Evolutionary conservation across 768 basidiomycete species (phyloP).

Genomic region (Mycena olivaceomarginata): DNA sequence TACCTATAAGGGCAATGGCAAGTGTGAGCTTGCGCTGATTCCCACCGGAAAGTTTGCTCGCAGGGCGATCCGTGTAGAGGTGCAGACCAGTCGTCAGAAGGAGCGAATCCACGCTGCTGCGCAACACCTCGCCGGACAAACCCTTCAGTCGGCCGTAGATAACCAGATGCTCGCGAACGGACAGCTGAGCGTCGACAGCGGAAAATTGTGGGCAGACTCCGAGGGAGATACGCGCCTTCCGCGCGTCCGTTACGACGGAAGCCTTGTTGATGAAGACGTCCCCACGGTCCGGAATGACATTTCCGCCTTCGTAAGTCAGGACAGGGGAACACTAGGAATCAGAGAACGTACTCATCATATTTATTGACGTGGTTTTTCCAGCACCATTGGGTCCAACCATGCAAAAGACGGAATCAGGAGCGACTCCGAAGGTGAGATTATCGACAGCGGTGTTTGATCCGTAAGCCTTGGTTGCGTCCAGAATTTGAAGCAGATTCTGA

Average conservation of each 20-base stretch:
- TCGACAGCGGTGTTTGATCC: constrained; percentile 77
- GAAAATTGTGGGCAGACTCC: constrained; percentile 93
- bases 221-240: constrained; percentile 78
- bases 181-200: constrained; percentile 86
- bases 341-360: constrained; percentile 71
- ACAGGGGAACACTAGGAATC: not conserved
- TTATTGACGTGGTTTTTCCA: constrained; percentile 89
- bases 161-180: constrained; percentile 84
- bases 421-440: constrained; percentile 82
- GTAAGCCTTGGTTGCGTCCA: constrained; percentile 79
- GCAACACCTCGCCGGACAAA: constrained; percentile 68
- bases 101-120: constrained; percentile 72
- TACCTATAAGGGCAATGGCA: constrained; percentile 88
- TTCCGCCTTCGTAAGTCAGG: constrained; percentile 68
- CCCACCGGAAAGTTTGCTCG: constrained; percentile 85
- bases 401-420: constrained; percentile 79
- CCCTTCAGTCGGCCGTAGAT: constrained; percentile 88
- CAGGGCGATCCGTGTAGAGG: constrained; percentile 81
- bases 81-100: constrained; percentile 75
- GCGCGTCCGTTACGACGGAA: constrained; percentile 79
- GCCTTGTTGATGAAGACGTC: constrained; percentile 81
- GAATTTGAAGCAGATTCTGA: constrained; percentile 76
- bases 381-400: constrained; percentile 90
- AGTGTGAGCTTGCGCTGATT: constrained; percentile 88
- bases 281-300: constrained; percentile 79